These are phyloP conservation scores for Citrullus colocynthis DNA, from an alignment of 306 rosid genomes.

Conservation along the genomic window DNA sequence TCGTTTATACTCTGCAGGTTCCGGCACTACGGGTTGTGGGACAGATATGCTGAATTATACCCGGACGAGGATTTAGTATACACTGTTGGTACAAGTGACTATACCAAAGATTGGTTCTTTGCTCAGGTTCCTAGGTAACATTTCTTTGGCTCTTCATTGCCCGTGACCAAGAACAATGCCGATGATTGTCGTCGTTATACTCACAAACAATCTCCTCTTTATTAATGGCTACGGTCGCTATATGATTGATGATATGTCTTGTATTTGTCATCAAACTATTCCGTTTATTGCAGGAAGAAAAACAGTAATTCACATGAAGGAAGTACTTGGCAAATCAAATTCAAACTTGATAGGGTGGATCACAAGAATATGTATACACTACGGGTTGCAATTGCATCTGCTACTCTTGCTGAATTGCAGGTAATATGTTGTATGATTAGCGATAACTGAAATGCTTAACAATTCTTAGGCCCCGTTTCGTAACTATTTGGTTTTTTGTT, in stretches of 20 bases:
- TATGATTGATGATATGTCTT: neutral
- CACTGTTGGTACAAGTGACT: constrained; percentile 76
- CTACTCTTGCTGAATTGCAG: constrained; percentile 28
- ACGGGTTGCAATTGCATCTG: constrained; percentile 29
- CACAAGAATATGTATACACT: constrained; percentile 15
- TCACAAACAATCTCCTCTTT: neutral
- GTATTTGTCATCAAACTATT: neutral
- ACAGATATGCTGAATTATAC: constrained; percentile 66
- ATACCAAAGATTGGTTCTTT: constrained; percentile 80
- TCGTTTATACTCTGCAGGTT: constrained; percentile 31
- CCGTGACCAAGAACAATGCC: neutral
- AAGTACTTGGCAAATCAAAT: constrained; percentile 37
- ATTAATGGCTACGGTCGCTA: neutral
- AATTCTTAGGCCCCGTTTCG: too few species aligned
- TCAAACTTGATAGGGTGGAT: constrained; percentile 10
- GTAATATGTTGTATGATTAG: constrained; percentile 10
- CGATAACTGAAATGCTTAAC: neutral
- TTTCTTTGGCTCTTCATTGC: neutral
- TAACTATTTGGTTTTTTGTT: too few species aligned
- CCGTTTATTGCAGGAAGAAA: constrained; percentile 10
- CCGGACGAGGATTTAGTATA: constrained; percentile 62
- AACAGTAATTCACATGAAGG: constrained; percentile 21
- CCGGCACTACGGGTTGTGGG: constrained; percentile 90
- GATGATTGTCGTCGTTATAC: neutral
- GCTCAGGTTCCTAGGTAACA: constrained; percentile 83